phyloP scores from a whole-genome alignment of 2,329 filamentous ascomycete species.

The Beauveria sp. region DNA sequence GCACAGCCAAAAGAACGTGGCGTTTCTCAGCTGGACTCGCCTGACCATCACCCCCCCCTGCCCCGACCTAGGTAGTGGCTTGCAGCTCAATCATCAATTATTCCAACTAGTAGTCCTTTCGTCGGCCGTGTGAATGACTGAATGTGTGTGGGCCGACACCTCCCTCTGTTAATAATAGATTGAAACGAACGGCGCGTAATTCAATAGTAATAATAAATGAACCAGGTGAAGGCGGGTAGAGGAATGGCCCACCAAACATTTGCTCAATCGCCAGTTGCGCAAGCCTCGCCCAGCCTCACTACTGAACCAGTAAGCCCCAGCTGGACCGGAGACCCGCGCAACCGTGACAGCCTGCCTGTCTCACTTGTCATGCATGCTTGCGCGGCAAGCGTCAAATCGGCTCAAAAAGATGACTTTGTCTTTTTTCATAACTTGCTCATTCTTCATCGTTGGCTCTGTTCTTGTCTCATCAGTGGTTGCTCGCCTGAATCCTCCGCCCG shows the following conservation, averaged over 20 bases:
- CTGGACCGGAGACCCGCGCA: background rate
- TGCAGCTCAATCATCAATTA: background rate
- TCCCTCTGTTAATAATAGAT: too few relatives aligned
- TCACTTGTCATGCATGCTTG: background rate
- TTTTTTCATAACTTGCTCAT: background rate
- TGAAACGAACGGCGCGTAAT: too few relatives aligned
- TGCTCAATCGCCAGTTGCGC: background rate
- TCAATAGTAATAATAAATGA: too few relatives aligned
- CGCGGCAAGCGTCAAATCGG: background rate
- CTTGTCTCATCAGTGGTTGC: background rate
- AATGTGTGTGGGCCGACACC: too few relatives aligned
- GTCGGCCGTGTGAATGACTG: too few relatives aligned
- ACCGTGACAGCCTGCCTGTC: background rate
- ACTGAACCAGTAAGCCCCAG: constrained; percentile 1
- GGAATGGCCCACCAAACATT: too few relatives aligned
- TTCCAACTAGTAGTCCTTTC: too few relatives aligned
- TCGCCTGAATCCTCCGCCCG: background rate
- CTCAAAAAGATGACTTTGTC: background rate
- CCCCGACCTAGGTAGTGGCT: background rate
- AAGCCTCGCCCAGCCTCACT: constrained; percentile 3
- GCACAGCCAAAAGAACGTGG: background rate
- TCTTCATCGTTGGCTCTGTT: background rate
- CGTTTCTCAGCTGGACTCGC: constrained; percentile 6
- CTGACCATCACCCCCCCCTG: background rate
- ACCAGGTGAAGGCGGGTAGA: too few relatives aligned